Conservation (phyloP, 176 grass and related monocot genomes). For the Juncus effusus region DNA sequence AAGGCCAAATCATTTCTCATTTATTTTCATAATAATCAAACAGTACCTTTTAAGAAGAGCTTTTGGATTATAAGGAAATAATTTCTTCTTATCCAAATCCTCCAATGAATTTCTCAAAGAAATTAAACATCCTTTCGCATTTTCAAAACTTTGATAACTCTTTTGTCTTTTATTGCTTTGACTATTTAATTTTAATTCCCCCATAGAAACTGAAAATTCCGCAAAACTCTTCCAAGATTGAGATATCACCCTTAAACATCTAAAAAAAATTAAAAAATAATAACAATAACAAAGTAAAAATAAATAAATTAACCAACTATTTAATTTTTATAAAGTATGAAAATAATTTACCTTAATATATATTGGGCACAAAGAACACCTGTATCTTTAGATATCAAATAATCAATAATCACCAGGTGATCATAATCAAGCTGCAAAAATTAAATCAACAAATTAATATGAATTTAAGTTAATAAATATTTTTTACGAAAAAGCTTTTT, state of each 20-base stretch:
- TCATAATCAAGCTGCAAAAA: constrained; percentile 86
- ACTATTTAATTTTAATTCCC: constrained; percentile 34
- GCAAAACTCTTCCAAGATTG: constrained; percentile 65
- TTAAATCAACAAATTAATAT: constrained; percentile 21
- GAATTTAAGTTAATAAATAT: constrained; percentile 11
- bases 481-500: constrained; percentile 15
- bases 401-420: constrained; percentile 91
- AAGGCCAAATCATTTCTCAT: constrained; percentile 11
- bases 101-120: constrained; percentile 72
- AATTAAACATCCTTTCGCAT: constrained; percentile 74
- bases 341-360: constrained; percentile 65
- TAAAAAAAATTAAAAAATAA: constrained; percentile 25
- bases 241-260: constrained; percentile 63
- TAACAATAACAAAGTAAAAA: neutral
- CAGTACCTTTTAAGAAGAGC: constrained; percentile 73
- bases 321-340: constrained; percentile 11
- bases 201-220: constrained; percentile 45
- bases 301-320: constrained; percentile 6
- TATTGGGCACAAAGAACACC: constrained; percentile 73
- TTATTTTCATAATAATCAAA: neutral
- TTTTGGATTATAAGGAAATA: constrained; percentile 90
- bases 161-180: constrained; percentile 52
- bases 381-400: constrained; percentile 86
- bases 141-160: constrained; percentile 33
- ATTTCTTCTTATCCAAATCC: constrained; percentile 62